Evolutionary conservation across 2,329 filamentous ascomycete species (phyloP).

Genomic region (Furcasterigmium sp.): DNA sequence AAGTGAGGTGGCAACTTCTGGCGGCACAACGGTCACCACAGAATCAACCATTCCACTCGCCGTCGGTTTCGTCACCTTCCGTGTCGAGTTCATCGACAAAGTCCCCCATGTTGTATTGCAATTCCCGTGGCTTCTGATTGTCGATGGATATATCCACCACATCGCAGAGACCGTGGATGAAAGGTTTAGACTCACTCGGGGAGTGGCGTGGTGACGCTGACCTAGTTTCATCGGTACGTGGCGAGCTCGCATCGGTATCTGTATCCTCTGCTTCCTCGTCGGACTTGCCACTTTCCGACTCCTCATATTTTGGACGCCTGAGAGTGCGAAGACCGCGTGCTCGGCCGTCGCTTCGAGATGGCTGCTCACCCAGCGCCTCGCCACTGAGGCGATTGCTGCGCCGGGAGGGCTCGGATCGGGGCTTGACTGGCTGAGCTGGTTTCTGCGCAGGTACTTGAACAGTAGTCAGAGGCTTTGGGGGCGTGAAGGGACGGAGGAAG

Average conservation of each 20-base stretch:
- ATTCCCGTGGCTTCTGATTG: conserved; percentile 67
- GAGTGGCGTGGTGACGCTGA: conserved; percentile 8
- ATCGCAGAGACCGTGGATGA: conserved; percentile 64
- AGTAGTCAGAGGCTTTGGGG: conserved; percentile 25
- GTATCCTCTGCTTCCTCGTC: conserved; percentile 12
- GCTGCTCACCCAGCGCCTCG: conserved; percentile 11
- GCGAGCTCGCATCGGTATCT: conserved; percentile 6
- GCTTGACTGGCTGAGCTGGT: neutral
- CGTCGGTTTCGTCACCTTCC: conserved; percentile 47
- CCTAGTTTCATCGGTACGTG: neutral
- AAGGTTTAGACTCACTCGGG: conserved; percentile 14
- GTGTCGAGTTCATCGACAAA: conserved; percentile 48
- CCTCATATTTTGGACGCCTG: conserved; percentile 26
- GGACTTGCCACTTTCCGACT: conserved; percentile 41
- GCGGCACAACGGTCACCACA: no score
- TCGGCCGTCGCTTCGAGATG: conserved; percentile 22
- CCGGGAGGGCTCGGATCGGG: conserved; percentile 18
- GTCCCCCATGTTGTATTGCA: conserved; percentile 65
- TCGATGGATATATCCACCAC: conserved; percentile 69
- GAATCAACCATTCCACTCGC: conserved; percentile 49
- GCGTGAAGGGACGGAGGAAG: conserved; percentile 48
- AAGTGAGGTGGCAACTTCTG: no score
- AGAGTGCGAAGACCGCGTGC: conserved; percentile 16
- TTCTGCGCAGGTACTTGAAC: neutral
- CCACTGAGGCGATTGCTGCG: conserved; percentile 31